Evolutionary conservation across 2,329 filamentous ascomycete genomes (phyloP).

Genomic region (Phaeomoniella chlamydospora): DNA sequence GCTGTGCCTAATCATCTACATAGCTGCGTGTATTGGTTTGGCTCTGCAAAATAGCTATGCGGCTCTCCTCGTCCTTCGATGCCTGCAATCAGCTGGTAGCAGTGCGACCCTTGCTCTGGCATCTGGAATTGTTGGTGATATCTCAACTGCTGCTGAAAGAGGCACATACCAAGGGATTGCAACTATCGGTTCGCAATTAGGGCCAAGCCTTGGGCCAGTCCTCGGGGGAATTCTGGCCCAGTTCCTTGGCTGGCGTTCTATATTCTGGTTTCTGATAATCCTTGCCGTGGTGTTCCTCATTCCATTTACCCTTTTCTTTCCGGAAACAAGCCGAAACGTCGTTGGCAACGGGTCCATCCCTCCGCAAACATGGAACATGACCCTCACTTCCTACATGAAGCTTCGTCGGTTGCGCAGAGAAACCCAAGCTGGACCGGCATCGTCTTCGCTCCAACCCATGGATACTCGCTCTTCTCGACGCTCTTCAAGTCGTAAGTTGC

Average conservation of each 20-base stretch:
- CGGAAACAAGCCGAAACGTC: constrained; percentile 20
- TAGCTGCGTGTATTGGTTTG: constrained; percentile 24
- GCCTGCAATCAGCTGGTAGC: constrained; percentile 13
- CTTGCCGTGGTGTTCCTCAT: constrained; percentile 19
- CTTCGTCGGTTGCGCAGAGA: neutral
- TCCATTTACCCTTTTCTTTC: constrained; percentile 15
- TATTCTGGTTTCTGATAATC: constrained; percentile 41
- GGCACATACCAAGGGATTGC: constrained; percentile 25
- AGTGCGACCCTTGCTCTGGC: constrained; percentile 26
- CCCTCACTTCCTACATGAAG: constrained; percentile 8
- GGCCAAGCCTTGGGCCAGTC: constrained; percentile 33
- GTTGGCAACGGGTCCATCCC: constrained; percentile 22
- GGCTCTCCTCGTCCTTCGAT: constrained; percentile 21
- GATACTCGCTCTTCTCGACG: neutral
- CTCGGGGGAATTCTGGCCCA: constrained; percentile 34
- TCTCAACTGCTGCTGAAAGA: constrained; percentile 22
- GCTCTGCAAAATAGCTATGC: constrained; percentile 22
- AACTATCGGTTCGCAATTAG: constrained; percentile 18
- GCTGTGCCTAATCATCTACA: constrained; percentile 29
- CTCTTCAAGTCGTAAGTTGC: constrained; percentile 8
- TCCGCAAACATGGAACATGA: constrained; percentile 20
- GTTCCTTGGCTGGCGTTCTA: constrained; percentile 33
- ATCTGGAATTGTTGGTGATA: constrained; percentile 23
- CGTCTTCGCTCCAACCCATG: neutral
- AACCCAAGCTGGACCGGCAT: neutral